Base-by-base conservation (phyloP, 1,284 basidiomycete genomes). In the Irpex sp. region DNA sequence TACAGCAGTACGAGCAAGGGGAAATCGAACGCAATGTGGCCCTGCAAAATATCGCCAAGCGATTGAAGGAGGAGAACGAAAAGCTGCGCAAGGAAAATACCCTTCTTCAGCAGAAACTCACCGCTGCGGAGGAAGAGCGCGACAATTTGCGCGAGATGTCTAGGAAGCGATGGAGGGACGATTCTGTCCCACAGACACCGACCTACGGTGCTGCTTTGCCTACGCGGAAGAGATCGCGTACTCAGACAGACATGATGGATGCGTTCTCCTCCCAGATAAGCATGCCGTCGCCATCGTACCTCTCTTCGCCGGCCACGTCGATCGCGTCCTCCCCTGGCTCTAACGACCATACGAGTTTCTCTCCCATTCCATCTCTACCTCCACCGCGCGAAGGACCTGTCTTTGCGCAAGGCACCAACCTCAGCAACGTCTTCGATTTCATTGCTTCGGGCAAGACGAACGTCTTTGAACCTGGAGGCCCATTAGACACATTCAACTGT, bases 11-110 rank as follows among this genome's bases (percentile, higher is more conserved):
- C 71, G 94, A 96, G 74, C 91, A 93, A 69, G 93, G 94, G 48
- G 94, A 96, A 74, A 89, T 95, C 57, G 92, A 95, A 74, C 89
- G 93, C 59, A 95, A 93, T 71, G 87, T 96, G 58, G 91, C 92
- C 54, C 80, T 96, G 21, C 94, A 96, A 74, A 89, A 85, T 64
- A 86, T 94, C 61, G 93, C 93, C 26, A 92, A 94, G 74, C 88
- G 89, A 31, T 83, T 94, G 64, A 96, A 96, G 77, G 91, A 93
- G 66, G 94, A 96, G 74, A 96, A 96, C 65, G 88, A 89, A 62
- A 78, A 77, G 31, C 80, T 94, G n/a, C 83, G 84, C 54, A 77
- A 77, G 63, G 87, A 92, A 75, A 90, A 93, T 67, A 69, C 73
- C 21, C 71, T 78, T 1, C 82, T 93, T 44, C 85, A 83, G 68